A percentile compares a stretch with the other conserved stretches of the same genome.
Evolutionary conservation across 768 basidiomycete species (phyloP).

Genomic region (Aureoboletus auriporus): DNA sequence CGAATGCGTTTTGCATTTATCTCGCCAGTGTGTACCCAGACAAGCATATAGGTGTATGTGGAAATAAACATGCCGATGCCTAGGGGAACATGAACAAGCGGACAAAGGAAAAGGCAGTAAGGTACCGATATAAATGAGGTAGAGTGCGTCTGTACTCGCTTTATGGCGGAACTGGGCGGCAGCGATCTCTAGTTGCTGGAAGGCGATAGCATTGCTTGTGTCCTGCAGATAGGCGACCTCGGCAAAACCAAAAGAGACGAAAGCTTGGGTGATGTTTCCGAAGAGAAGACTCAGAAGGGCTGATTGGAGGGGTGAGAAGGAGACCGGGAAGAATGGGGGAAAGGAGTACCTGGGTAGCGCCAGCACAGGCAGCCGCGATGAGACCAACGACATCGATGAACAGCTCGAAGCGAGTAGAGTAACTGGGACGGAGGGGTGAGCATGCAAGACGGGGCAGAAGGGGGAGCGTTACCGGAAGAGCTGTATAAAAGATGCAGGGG

Average conservation of each 20-base stretch:
- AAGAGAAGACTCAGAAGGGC: conserved; percentile 82
- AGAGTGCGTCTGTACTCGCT: conserved; percentile 57
- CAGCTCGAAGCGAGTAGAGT: conserved; percentile 68
- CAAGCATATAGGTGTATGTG: conserved; percentile 68
- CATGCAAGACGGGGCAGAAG: not conserved
- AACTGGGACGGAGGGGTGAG: conserved; percentile 41
- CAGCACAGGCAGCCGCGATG: conserved; percentile 68
- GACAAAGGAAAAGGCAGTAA: conserved; percentile 2
- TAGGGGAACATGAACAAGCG: conserved; percentile 22
- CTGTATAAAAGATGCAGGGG: conserved; percentile 26
- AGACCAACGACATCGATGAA: conserved; percentile 67
- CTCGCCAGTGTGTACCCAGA: conserved; percentile 77
- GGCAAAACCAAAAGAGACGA: conserved; percentile 52
- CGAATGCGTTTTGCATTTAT: conserved; percentile 79
- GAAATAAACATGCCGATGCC: conserved; percentile 73
- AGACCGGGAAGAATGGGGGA: not conserved
- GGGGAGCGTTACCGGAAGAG: conserved; percentile 44
- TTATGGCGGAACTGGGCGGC: conserved; percentile 47
- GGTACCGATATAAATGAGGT: conserved; percentile 64
- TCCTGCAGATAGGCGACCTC: conserved; percentile 13
- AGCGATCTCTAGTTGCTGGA: conserved; percentile 28
- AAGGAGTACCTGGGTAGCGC: conserved; percentile 67
- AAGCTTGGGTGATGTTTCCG: conserved; percentile 72
- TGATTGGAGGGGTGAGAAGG: conserved; percentile 17
- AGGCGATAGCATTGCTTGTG: conserved; percentile 27